Conservation (phyloP, 257 asterid species). For the Solanum sitiens region DNA sequence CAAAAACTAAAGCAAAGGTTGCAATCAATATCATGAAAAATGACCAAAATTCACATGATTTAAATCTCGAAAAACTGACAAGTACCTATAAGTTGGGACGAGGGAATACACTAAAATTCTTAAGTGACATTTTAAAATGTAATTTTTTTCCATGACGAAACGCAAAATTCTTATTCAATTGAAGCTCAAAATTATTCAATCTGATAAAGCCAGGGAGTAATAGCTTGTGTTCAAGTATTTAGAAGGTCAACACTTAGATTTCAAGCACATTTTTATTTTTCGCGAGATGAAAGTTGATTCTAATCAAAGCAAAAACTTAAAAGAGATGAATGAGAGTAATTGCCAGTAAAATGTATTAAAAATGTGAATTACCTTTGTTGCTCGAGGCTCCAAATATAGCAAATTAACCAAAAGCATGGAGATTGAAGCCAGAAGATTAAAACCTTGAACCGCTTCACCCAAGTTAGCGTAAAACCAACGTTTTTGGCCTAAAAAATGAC, state of each 20-base stretch:
- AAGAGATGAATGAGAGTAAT: background rate
- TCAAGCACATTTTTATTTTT: too few species aligned
- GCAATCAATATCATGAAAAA: background rate
- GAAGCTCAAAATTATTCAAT: too few species aligned
- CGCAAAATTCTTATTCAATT: too few species aligned
- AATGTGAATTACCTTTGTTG: slow-evolving; percentile 40
- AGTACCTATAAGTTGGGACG: background rate
- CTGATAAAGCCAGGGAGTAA: too few species aligned
- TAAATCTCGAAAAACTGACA: background rate
- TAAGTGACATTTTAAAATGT: background rate
- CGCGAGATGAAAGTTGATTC: background rate
- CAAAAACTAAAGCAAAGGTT: background rate
- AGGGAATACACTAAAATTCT: background rate
- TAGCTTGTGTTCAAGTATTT: background rate
- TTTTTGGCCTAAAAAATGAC: slow-evolving; percentile 33
- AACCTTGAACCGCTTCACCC: slow-evolving; percentile 19
- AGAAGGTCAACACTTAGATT: background rate
- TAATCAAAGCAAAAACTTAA: background rate
- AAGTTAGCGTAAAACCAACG: background rate
- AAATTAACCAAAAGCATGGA: slow-evolving; percentile 36
- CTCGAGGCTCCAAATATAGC: slow-evolving; percentile 61
- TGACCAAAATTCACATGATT: background rate
- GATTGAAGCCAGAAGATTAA: slow-evolving; percentile 36
- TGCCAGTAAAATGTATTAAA: background rate
- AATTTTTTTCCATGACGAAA: too few species aligned